Base-by-base conservation (phyloP, 805 yeast species). In the Lachancea fermentati region DNA sequence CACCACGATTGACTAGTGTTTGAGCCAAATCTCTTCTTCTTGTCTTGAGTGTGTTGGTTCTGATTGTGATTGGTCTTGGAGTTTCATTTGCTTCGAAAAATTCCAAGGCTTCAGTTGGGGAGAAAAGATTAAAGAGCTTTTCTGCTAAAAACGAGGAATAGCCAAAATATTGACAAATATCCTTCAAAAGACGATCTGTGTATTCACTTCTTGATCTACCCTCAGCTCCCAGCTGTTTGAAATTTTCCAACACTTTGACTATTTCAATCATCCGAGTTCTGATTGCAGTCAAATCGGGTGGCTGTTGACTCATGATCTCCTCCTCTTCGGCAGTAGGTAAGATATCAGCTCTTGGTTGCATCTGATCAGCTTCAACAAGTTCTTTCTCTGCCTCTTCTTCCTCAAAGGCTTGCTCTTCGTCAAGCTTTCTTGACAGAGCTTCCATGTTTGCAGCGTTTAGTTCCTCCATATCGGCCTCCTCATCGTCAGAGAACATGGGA, bases 11-110 rank as follows among this genome's bases (percentile, higher is more conserved):
- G 42, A 91, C 95, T 47, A 93, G 74, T 12, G 93, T 79, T 65
- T 93, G 97, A 2, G 96, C 97, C 52, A 93, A 75, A 55, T 93
- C 97, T 63, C 98, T 78, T 62, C 98, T 83, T 67, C 96, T 81
- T 4, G 97, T 85, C 57, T 83, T 85, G 49, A 93, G 72, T 13
- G 98, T 93, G 65, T 93, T 93, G n/a, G 98, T 89, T 72, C 99
- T 83, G 54, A 93, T 89, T 15, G 97, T 93, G 43, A 93, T 75
- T 36, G 99, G 99, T 63, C 99, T 78, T 24, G 95, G 84, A 42
- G 91, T 85, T 68, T 93, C 99, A 66, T 93, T 93, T 26, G 98
- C 97, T 70, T 93, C 99, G 54, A 93, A 93, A 59, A 93, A 93
- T 65, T 93, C 99, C 75, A 93, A 76, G 11, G 98, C 97, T 69